Evolutionary conservation across 805 yeast genomes (phyloP), one percentile per base, ranked within the genome.

Genomic region (Starmera dryadoides): DNA sequence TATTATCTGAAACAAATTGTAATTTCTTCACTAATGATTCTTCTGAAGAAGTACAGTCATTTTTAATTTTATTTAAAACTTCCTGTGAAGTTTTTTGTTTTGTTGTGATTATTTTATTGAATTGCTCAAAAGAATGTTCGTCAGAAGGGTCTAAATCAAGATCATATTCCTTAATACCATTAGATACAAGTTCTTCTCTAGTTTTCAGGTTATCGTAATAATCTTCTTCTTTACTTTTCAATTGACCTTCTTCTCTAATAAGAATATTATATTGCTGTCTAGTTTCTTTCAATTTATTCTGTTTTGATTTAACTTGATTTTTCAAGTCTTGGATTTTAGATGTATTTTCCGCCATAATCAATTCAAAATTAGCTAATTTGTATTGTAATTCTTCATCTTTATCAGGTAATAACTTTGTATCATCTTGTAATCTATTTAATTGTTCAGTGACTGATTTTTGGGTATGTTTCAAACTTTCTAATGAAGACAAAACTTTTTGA

Each of bases 401-500:
- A 30, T 73, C 77, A 26, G 67, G 57, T 28, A 82, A 52, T 0
- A 69, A 43, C 19, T 65, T 71, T 2, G 79, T 68, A 1, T 77
- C 63, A 1, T 59, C 46, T n/a, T 58, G 56, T 4, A 86, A 54
- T 34, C 85, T 66, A 9, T 59, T 58, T 4, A 78, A 68, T 43
- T 80, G 85, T 15, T 73, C 76, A 2, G 49, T 44, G 4, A 77
- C 55, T 2, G 77, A 65, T 9, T 52, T 52, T 41, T 66, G 64
- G 35, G 71, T 70, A 36, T 74, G 75, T 28, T 65, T 62, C 34
- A 83, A 54, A 37, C 74, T 76, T 30, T 82, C 86, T 18, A 79
- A 59, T 44, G 75, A 75, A 22, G 83, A 78, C 17, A 89, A 55
- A 1, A 79, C 75, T 43, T 78, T 69, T 54, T 87, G 95, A 55